These are phyloP conservation scores for Cyclostephanos invisitatus DNA, from an alignment of 108 stramenopile genomes.

Conservation along the genomic window DNA sequence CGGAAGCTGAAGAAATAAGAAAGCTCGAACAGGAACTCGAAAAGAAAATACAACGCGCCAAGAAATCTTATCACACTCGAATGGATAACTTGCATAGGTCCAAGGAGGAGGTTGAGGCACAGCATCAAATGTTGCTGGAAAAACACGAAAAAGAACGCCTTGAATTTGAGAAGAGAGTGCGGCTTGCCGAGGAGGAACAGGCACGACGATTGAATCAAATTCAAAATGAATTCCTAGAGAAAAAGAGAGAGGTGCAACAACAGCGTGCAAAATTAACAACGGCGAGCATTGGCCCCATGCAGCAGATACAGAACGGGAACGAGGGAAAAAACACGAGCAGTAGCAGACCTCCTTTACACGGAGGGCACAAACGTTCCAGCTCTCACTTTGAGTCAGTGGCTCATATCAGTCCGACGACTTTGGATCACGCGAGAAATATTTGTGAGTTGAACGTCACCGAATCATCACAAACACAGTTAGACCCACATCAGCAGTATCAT, in stretches of 20 bases:
- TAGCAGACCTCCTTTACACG: conserved; percentile 32
- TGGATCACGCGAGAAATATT: conserved; percentile 31
- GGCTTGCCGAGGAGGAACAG: conserved; percentile 83
- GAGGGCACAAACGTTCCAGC: conserved; percentile 47
- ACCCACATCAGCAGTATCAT: conserved; percentile 8
- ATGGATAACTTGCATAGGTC: conserved; percentile 88
- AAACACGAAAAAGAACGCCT: conserved; percentile 84
- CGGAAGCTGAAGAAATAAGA: conserved; percentile 61
- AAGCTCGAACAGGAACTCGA: conserved; percentile 77
- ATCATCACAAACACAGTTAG: conserved; percentile 4
- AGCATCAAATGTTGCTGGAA: conserved; percentile 82
- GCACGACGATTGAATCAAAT: conserved; percentile 72
- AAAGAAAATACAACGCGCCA: conserved; percentile 76
- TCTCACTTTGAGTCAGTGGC: conserved; percentile 40
- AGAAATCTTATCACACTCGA: conserved; percentile 79
- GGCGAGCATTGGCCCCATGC: background rate
- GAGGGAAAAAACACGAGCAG: background rate
- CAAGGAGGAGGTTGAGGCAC: conserved; percentile 76
- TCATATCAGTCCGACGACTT: background rate
- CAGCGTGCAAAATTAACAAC: conserved; percentile 11
- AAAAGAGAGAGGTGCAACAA: conserved; percentile 34
- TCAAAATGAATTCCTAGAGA: conserved; percentile 59
- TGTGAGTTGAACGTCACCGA: conserved; percentile 15
- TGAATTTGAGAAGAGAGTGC: conserved; percentile 84
- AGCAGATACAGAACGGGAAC: conserved; percentile 4